Evolutionary conservation across 2,329 filamentous ascomycete genomes (phyloP), one percentile per base, ranked within the genome.

Genomic region (Trichothecium roseum): DNA sequence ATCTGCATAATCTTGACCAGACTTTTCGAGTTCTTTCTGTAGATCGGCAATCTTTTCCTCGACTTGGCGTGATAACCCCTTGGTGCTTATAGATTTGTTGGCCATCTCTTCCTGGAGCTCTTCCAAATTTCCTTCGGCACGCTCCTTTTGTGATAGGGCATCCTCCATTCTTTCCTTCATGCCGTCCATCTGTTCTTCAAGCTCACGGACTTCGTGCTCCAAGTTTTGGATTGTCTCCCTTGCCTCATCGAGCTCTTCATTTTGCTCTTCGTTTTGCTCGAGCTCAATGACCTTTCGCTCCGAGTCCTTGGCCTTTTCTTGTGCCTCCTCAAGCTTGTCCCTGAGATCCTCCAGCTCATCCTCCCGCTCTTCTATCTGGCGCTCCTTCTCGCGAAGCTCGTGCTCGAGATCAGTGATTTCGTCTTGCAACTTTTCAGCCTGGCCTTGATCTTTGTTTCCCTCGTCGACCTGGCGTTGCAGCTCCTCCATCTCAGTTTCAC

Each of bases 21-120:
- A 60, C 40, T 60, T 60, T 38, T 74, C 72, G 5, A 85, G 59
- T 38, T 87, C 81, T 31, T 72, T 63, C 45, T 87, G 80, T 8
- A 88, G 60, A 22, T 75, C 74, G 35, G 65, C 60, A 8, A 76
- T 62, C 54, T 78, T 84, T 45, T 84, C 81, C 48, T 88, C 81
- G 14, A 85, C 69, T 55, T 88, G 82, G 22, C 81, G 73, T 35
- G 76, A 83, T 8, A 85, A 65, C 3, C 80, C 81, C 51, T 83
- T 86, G 10, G 81, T 83, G 36, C 76, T 75, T 27, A 86, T 70
- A 0, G 83, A 88, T 47, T 86, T 87, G 57, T 88, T 80, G 16
- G 81, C 72, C 69, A 87, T 75, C 47, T 87, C 83, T 36, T 84
- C 80, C 42, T 84, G 81, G 17, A 87, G 64, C 48, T 81, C 75